Percentiles rank a stretch among this genome's conserved stretches.
Evolutionary conservation across 139 green algal species (phyloP).

Genomic region (Tetradesmus lagerheimii): DNA sequence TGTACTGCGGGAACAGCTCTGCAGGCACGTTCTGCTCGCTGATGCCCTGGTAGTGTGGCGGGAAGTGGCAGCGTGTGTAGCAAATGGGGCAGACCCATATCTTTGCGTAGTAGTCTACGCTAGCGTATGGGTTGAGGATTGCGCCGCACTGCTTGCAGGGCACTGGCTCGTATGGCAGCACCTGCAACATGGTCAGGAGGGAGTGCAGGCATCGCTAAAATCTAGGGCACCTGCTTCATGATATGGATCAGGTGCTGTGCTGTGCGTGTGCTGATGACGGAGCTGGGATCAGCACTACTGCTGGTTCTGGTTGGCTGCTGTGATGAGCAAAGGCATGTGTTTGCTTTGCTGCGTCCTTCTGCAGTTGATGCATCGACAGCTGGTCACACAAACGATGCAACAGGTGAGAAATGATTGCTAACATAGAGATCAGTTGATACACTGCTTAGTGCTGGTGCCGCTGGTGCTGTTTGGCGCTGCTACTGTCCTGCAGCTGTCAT

Average conservation of each 20-base stretch:
- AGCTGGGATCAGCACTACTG: background rate
- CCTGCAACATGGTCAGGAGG: conserved; percentile 60
- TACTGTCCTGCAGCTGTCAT: conserved; percentile 8
- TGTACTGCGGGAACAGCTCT: conserved; percentile 97
- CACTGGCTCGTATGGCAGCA: conserved; percentile 95
- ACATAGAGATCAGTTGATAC: background rate
- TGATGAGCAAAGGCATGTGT: background rate
- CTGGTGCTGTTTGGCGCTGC: background rate
- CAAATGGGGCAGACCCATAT: conserved; percentile 99
- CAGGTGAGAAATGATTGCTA: background rate
- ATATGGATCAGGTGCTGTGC: background rate
- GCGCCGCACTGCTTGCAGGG: conserved; percentile 93
- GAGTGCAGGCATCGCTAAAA: background rate
- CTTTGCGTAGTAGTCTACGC: conserved; percentile 91
- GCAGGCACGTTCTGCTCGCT: conserved; percentile 89
- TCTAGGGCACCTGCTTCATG: background rate
- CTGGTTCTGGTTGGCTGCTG: background rate
- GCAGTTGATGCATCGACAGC: background rate
- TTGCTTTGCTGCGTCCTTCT: background rate
- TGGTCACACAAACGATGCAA: background rate
- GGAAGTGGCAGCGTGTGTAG: conserved; percentile 96
- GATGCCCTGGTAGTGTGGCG: conserved; percentile 94
- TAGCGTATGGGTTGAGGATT: conserved; percentile 95
- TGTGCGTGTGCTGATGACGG: background rate
- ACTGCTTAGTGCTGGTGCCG: background rate